Evolutionary conservation across 1,284 basidiomycete genomes (phyloP).

Genomic region (Heterobasidion occidentale): DNA sequence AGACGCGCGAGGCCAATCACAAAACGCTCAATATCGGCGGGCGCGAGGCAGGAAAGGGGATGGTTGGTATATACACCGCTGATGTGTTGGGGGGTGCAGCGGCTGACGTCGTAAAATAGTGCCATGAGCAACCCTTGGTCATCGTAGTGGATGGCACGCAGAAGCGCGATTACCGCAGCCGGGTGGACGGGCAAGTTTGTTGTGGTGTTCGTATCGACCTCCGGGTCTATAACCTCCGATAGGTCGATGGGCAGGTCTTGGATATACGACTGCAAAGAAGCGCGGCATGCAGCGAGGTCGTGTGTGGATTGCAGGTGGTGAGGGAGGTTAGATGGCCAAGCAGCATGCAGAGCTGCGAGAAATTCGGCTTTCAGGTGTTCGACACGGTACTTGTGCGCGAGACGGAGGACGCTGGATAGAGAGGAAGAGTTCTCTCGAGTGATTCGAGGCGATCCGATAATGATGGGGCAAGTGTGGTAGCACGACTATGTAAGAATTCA

Average conservation of each 20-base stretch:
- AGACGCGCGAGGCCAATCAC: constrained; percentile 18
- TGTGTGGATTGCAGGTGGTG: constrained; percentile 3
- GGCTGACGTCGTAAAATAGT: constrained; percentile 22
- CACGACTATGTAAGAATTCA: not conserved
- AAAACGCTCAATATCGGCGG: constrained; percentile 19
- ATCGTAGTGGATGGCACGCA: constrained; percentile 16
- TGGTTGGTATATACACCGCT: constrained; percentile 12
- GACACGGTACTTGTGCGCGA: constrained; percentile 11
- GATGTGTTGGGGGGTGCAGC: constrained; percentile 15
- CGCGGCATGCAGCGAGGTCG: not conserved
- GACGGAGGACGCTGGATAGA: constrained; percentile 14
- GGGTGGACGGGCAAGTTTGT: constrained; percentile 12
- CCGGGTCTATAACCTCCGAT: not conserved
- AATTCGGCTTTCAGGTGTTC: constrained; percentile 4
- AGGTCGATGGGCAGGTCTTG: no score
- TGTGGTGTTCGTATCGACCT: constrained; percentile 11
- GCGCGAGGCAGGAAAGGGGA: constrained; percentile 16
- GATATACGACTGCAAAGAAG: no score
- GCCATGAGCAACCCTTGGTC: constrained; percentile 15
- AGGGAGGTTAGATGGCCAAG: constrained; percentile 8
- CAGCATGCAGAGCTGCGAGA: not conserved
- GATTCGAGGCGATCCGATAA: constrained; percentile 14
- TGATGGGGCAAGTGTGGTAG: constrained; percentile 4
- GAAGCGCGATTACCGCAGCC: constrained; percentile 18
- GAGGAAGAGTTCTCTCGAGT: constrained; percentile 17